phyloP scores from a whole-genome alignment of 176 grass and related monocot genomes.

The Aegilops longissima region DNA sequence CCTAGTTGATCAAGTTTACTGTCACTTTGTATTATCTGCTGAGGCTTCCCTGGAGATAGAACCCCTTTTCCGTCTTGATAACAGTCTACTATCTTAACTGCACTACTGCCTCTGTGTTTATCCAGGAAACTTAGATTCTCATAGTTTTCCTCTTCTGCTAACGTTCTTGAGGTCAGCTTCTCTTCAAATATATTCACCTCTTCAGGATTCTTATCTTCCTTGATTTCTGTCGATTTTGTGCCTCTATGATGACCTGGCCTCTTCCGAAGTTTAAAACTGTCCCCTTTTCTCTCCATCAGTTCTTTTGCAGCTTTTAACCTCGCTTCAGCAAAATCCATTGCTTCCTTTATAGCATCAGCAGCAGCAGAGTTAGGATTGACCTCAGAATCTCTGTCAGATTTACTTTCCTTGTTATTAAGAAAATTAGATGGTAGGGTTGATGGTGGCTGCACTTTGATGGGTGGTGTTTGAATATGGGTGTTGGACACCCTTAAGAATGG shows the following conservation, averaged over 20 bases:
- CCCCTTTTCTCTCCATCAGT: conserved; percentile 75
- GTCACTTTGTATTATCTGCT: conserved; percentile 28
- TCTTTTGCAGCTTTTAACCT: conserved; percentile 95
- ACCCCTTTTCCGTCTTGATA: conserved; percentile 36
- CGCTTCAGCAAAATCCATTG: conserved; percentile 92
- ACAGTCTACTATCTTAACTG: conserved; percentile 16
- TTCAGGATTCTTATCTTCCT: conserved; percentile 36
- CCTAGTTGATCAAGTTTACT: conserved; percentile 53
- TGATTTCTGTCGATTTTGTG: conserved; percentile 42
- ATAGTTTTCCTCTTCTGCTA: conserved; percentile 39
- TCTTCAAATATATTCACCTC: conserved; percentile 39
- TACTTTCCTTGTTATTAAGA: conserved; percentile 40
- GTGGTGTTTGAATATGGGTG: conserved; percentile 47
- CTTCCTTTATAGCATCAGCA: conserved; percentile 81
- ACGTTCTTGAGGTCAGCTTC: conserved; percentile 17
- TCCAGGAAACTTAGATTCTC: conserved; percentile 20
- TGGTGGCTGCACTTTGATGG: conserved; percentile 55
- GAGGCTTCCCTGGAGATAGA: conserved; percentile 31
- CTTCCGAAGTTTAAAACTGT: conserved; percentile 62
- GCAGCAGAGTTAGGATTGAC: conserved; percentile 64
- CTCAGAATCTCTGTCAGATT: conserved; percentile 44
- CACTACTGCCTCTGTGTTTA: conserved; percentile 13
- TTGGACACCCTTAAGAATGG: conserved; percentile 63
- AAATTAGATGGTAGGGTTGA: conserved; percentile 55
- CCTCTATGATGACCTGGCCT: conserved; percentile 36